Conservation (phyloP, 1,284 basidiomycete genomes). For the Spongispora temasekensis region DNA sequence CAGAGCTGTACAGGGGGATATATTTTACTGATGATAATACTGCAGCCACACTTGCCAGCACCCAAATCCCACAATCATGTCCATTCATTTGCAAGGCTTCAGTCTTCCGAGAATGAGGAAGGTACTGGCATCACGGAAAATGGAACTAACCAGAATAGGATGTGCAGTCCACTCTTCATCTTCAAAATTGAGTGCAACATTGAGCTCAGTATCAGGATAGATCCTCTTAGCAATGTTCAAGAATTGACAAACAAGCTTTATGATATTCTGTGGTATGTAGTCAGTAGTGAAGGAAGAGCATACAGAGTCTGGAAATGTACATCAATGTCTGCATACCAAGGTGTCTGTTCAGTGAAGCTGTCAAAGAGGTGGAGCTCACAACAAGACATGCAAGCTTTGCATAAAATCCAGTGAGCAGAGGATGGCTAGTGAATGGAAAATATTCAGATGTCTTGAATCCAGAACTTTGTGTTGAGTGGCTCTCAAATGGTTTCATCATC, state of each 20-base stretch:
- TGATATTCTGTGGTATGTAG: slow-evolving; percentile 7
- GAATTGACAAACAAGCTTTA: slow-evolving; percentile 8
- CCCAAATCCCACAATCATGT: no score
- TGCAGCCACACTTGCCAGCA: slow-evolving; percentile 17
- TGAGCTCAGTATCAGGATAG: no score
- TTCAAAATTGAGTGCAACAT: no score
- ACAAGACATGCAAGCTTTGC: background rate
- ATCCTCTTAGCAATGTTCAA: slow-evolving; percentile 1
- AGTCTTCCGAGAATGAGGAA: background rate
- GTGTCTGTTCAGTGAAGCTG: slow-evolving; percentile 8
- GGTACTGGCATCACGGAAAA: no score
- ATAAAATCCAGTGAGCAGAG: slow-evolving; percentile 15
- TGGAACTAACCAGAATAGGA: no score
- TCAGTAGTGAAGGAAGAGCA: background rate
- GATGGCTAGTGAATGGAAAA: slow-evolving; percentile 9
- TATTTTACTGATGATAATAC: no score
- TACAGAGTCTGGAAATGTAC: background rate
- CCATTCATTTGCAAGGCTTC: slow-evolving; percentile 14
- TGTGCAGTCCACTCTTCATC: no score
- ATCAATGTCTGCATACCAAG: slow-evolving; percentile 6
- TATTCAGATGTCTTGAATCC: slow-evolving; percentile 12
- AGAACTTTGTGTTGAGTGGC: slow-evolving; percentile 7
- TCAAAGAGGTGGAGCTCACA: slow-evolving; percentile 14
- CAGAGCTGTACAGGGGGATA: no score
- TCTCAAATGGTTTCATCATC: slow-evolving; percentile 2